phyloP scores from a whole-genome alignment of 2,329 filamentous ascomycete genomes.

The Colletotrichum agaves region DNA sequence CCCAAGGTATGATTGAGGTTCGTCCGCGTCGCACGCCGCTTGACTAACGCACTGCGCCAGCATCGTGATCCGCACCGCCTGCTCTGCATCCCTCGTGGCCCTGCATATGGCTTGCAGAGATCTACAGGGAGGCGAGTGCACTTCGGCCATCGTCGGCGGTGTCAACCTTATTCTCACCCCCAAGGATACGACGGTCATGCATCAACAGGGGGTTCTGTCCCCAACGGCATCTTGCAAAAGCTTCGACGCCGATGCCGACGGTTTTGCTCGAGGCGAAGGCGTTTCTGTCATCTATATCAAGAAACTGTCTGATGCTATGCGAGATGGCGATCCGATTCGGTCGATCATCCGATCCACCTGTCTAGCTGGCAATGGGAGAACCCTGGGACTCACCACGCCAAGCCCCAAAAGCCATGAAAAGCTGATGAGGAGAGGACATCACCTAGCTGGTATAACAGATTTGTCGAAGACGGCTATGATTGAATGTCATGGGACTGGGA shows the following conservation, averaged over 20 bases:
- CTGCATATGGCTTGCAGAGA: slow-evolving; percentile 51
- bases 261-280: slow-evolving; percentile 63
- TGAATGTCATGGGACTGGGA: slow-evolving; percentile 55
- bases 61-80: slow-evolving; percentile 51
- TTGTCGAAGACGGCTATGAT: slow-evolving; percentile 46
- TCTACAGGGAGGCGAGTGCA: slow-evolving; percentile 42
- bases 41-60: slow-evolving; percentile 31
- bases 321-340: slow-evolving; percentile 56
- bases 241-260: slow-evolving; percentile 58
- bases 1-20: slow-evolving; percentile 42
- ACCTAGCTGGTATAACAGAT: slow-evolving; percentile 42
- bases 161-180: slow-evolving; percentile 50
- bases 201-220: slow-evolving; percentile 50
- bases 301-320: slow-evolving; percentile 55
- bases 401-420: slow-evolving; percentile 46
- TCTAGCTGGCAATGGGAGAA: slow-evolving; percentile 55
- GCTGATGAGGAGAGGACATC: slow-evolving; percentile 52
- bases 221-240: slow-evolving; percentile 46
- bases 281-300: slow-evolving; percentile 58
- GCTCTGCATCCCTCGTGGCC: slow-evolving; percentile 50
- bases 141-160: slow-evolving; percentile 49
- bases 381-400: slow-evolving; percentile 53
- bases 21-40: too few species aligned
- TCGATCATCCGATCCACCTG: slow-evolving; percentile 51
- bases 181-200: slow-evolving; percentile 44